Evolutionary conservation across 169 alveolate species (phyloP), one percentile per base, ranked within the genome.

Genomic region (Perkinsus olseni): DNA sequence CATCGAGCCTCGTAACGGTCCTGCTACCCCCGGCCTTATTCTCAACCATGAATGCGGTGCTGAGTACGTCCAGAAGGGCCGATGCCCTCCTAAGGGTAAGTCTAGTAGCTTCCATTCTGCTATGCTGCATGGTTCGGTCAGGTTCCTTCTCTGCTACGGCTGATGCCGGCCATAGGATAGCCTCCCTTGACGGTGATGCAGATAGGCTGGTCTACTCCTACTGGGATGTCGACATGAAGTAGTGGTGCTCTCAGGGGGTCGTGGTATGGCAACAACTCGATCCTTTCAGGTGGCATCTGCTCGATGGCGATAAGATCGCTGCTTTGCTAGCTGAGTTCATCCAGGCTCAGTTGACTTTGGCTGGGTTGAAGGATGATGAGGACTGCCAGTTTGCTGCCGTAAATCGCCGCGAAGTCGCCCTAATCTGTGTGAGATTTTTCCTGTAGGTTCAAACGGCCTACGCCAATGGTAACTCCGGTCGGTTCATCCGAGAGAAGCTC

Each of bases 21-120:
- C 82, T 28, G 31, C 82, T 24, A 62, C 82, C 17, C 82, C 92
- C 92, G 50, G 45, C 40, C 92, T 38, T 39, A 74, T 39, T 39
- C 94, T 97, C 74, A 98, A 98, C 94, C 96, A 95, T 10, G 93
- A 91, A 10, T 98, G 99, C 92, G 99, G 99, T 36, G 98, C 99
- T 24, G 99, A 98, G 91, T 96, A 82, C 91, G 97, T 97, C 28
- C 98, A 98, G 93, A 97, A 97, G 93, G 94, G 94, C 92, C 92
- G 93, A 74, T 74, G 93, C 38, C 95, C 96, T 91, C 98, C 98
- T 37, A 92, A 36, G 28, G 92, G 74, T 4, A 92, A 48, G 92
- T 38, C 82, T 62, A 13, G 37, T 28, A 4, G 82, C 1, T 6
- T 4, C 4, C 31, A 13, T 8, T 62, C 4, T 3, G 82, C n/a